Evolutionary conservation across 140 eudicot genomes (phyloP), one percentile per base, ranked within the genome.

Genomic region (Anethum foeniculum): DNA sequence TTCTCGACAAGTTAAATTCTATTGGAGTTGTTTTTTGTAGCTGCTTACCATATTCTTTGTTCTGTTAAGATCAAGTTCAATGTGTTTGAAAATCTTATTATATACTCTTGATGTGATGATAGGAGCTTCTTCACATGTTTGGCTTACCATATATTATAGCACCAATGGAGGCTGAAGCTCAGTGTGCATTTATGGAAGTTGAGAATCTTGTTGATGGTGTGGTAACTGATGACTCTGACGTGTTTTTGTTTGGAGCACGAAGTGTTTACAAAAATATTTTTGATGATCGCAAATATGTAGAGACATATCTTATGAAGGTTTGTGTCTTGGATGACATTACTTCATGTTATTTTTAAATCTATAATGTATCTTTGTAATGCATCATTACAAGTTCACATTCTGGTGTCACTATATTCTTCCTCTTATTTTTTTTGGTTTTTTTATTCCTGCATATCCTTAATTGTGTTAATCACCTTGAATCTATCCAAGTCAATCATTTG

Each of bases 131-230:
- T 86, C 99, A 95, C 84, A 95, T 95, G 96, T 95, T 95, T 92
- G 99, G 99, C 72, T 85, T 95, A 79, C 99, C 99, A 78, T 95
- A 92, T 82, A 95, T 95, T 6, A 95, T 95, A 46, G 99, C 97
- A 64, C 99, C 99, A 3, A 95, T 92, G 99, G 99, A 95, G 84
- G 99, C 99, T 79, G 99, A 95, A 92, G 99, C 99, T 77, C 99
- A 95, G 85, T 94, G 98, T 86, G 98, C 98, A 28, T 94, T 82
- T 81, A 90, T 94, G 98, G 98, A 94, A 89, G 89, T 90, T 65
- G 88, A 86, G 67, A 88, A 92, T 80, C 95, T 92, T 88, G 98
- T 94, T 77, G 98, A 94, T 84, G 98, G 98, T 80, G 98, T 94
- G 51, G 95, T 94, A 41, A 94, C 98, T 79, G 98, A 94, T 77